A percentile compares a stretch with the other conserved stretches of the same genome.
These are phyloP conservation scores for Fusarium heterosporum DNA, from an alignment of 2,329 filamentous ascomycete species.

Conservation along the genomic window DNA sequence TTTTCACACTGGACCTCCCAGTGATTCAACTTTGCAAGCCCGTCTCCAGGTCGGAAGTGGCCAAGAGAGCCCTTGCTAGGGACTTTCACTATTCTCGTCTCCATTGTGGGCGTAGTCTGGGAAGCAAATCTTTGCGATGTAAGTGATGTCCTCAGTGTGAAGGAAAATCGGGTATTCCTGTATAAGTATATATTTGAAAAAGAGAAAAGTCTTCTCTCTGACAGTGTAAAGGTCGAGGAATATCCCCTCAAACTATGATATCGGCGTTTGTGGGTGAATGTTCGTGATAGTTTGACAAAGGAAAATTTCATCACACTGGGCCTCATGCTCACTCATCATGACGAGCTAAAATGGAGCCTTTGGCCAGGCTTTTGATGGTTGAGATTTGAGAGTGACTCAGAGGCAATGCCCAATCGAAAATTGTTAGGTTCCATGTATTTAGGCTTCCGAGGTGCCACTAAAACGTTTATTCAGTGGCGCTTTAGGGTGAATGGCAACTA, in stretches of 20 bases:
- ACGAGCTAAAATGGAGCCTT: constrained; percentile 40
- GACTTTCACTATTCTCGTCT: constrained; percentile 56
- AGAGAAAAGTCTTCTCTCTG: background rate
- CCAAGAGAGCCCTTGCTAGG: constrained; percentile 50
- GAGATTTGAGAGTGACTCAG: constrained; percentile 42
- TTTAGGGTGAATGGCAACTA: constrained; percentile 4
- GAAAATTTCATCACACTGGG: constrained; percentile 46
- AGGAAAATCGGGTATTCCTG: background rate
- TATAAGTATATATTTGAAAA: constrained; percentile 13
- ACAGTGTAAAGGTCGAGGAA: background rate
- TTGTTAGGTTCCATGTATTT: constrained; percentile 7
- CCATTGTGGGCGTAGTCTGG: constrained; percentile 48
- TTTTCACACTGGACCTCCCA: constrained; percentile 56
- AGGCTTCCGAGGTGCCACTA: constrained; percentile 28
- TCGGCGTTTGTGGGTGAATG: constrained; percentile 20
- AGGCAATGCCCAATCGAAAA: constrained; percentile 31
- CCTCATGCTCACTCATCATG: constrained; percentile 47
- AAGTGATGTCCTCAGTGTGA: constrained; percentile 41
- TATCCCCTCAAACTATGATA: constrained; percentile 14
- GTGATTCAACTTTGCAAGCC: constrained; percentile 52
- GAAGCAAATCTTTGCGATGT: constrained; percentile 40
- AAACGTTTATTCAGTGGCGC: constrained; percentile 29
- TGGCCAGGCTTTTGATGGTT: constrained; percentile 37
- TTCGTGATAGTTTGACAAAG: constrained; percentile 41
- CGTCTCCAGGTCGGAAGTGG: constrained; percentile 48